Percentiles rank a stretch among this genome's conserved stretches.
These are phyloP conservation scores for Phlyctochytrium planicorne DNA, from an alignment of 192 early-diverging fungal genomes.

Conservation along the genomic window DNA sequence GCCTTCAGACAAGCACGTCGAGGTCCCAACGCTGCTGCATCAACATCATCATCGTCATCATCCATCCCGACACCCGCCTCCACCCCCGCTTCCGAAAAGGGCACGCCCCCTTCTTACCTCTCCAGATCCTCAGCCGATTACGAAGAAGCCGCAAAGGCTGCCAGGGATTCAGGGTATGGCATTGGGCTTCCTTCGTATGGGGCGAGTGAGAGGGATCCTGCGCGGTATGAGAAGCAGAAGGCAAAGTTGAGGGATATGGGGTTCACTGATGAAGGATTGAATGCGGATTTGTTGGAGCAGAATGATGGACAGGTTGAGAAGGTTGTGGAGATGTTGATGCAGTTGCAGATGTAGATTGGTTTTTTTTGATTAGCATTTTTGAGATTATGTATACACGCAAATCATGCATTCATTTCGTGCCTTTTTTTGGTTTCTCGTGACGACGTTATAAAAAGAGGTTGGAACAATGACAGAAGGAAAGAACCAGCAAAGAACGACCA, in stretches of 20 bases:
- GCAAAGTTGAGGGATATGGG: conserved; percentile 25
- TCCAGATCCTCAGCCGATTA: background rate
- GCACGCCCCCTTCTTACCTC: background rate
- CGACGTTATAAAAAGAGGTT: too few species aligned
- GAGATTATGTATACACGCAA: too few species aligned
- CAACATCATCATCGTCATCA: background rate
- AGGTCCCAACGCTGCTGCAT: background rate
- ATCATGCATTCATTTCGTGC: too few species aligned
- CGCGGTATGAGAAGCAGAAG: conserved; percentile 7
- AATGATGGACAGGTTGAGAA: conserved; percentile 13
- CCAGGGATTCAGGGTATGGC: background rate
- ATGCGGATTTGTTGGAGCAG: conserved; percentile 3
- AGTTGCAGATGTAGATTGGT: conserved; percentile 2
- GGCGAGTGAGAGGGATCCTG: background rate
- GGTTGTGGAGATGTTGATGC: conserved; percentile 14
- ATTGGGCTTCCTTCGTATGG: background rate
- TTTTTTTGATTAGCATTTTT: background rate
- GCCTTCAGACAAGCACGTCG: background rate
- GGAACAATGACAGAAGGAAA: too few species aligned
- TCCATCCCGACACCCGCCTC: background rate
- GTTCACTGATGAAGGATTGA: conserved; percentile 16
- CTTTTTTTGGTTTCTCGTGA: too few species aligned
- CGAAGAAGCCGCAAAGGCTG: background rate
- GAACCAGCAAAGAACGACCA: too few species aligned
- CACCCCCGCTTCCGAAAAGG: background rate